Conservation (phyloP, 2,329 filamentous ascomycete species). For the Tolypocladium endophyticum region DNA sequence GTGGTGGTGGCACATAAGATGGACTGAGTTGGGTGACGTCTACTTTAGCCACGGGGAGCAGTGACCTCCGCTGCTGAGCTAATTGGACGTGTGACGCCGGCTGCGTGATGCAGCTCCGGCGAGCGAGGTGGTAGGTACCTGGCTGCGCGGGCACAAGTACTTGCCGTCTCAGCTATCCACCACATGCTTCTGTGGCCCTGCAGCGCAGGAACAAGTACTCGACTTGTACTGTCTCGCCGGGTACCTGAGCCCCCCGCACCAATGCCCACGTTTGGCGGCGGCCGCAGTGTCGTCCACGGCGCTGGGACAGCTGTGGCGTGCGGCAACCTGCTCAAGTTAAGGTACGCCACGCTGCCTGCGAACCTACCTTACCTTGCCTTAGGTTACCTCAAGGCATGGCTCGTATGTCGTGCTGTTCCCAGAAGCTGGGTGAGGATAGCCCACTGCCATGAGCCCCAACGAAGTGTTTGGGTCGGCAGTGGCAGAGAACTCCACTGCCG, state of each 20-base stretch:
- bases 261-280: not conserved
- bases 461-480: too few relatives aligned
- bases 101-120: not conserved
- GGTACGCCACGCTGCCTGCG: too few relatives aligned
- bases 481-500: too few relatives aligned
- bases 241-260: not conserved
- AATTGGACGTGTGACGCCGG: not conserved
- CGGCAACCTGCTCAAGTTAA: too few relatives aligned
- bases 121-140: not conserved
- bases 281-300: not conserved
- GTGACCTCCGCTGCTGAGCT: not conserved
- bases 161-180: not conserved
- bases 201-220: not conserved
- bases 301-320: not conserved
- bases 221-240: not conserved
- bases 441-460: too few relatives aligned
- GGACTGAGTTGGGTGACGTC: conserved; percentile 17
- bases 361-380: too few relatives aligned
- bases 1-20: conserved; percentile 23
- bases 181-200: not conserved
- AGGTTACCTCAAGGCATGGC: too few relatives aligned
- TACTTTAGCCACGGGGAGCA: not conserved
- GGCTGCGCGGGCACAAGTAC: not conserved
- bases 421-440: too few relatives aligned
- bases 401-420: too few relatives aligned